Conservation (phyloP, 768 basidiomycete species). For the Trametes coccinea region DNA sequence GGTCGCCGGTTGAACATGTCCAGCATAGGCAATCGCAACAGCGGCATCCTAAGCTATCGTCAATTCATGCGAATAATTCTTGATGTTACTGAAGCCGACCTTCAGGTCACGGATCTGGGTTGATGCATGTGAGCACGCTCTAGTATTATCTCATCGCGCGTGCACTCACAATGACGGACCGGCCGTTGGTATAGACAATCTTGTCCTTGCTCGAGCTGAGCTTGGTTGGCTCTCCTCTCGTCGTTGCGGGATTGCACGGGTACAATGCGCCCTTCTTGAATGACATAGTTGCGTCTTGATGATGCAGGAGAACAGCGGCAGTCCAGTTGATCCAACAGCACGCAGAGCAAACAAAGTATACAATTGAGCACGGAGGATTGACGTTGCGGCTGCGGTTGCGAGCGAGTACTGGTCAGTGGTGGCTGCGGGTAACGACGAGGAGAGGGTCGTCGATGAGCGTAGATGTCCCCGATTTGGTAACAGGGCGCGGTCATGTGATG, state of each 20-base stretch:
- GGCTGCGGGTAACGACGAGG: too few relatives aligned
- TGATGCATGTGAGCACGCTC: background rate
- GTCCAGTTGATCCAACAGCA: too few relatives aligned
- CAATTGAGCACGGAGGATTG: too few relatives aligned
- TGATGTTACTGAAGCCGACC: slow-evolving; percentile 42
- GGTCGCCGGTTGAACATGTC: slow-evolving; percentile 82
- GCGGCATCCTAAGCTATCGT: slow-evolving; percentile 57
- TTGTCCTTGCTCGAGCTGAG: slow-evolving; percentile 75
- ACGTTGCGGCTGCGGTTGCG: too few relatives aligned
- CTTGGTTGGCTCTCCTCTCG: slow-evolving; percentile 70
- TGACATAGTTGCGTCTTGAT: slow-evolving; percentile 40
- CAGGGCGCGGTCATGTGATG: slow-evolving; percentile 18
- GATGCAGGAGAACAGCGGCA: too few relatives aligned
- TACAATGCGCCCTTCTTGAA: slow-evolving; percentile 53
- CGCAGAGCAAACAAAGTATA: too few relatives aligned
- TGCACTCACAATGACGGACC: slow-evolving; percentile 78
- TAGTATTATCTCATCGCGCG: background rate
- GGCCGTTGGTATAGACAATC: slow-evolving; percentile 83
- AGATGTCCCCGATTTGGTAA: slow-evolving; percentile 24
- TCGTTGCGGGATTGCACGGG: slow-evolving; percentile 69
- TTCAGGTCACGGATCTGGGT: slow-evolving; percentile 79
- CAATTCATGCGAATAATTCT: background rate
- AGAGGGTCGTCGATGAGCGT: background rate
- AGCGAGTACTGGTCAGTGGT: too few relatives aligned
- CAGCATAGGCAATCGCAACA: slow-evolving; percentile 64